Base-by-base conservation (phyloP, 345 rosid species). In the Camelina sativa region DNA sequence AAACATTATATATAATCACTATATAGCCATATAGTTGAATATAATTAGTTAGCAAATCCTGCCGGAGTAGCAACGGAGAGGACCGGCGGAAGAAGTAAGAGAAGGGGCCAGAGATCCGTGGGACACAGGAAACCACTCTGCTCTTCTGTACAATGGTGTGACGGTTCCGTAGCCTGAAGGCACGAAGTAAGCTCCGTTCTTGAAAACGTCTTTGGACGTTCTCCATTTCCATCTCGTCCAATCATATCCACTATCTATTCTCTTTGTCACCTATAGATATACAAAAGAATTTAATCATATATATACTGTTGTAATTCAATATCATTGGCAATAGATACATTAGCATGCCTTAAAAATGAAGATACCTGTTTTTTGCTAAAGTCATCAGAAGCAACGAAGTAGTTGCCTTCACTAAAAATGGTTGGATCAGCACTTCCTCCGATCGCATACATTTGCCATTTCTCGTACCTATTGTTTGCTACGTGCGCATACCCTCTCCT, bases 341-440 rank as follows among this genome's bases (percentile, higher is more conserved):
- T 28, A 28, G 5, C 30, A 28, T 28, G 30, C 30, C 30, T 28
- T 28, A 28, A 28, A 28, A 28, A 51, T 62, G 53, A 40, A 50
- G 81, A 89, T 43, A 43, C 97, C 90, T 91, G 86, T 74, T 90
- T 77, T 60, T 72, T 91, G 59, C 73, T 72, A 61, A 41, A 37
- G 62, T 85, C 68, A 34, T 68, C 52, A 10, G 96, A 74, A 62
- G 97, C 97, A 30, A 82, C 69, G 73, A 86, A 94, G 78, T 91
- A 84, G 81, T 91, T 91, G n/a, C 95, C 98, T 82, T 94, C 93
- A 54, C 98, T 94, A 70, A 88, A 85, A 58, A 91, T 94, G 61
- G 98, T 91, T 46, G 98, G 98, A 69, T 87, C 71, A 15, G 97
- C 93, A 75, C 97, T 91, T 51, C 97, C 98, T 51, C 97, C 98